Conservation (phyloP, 1,284 basidiomycete species). For the Tetrapyrgos nigripes region DNA sequence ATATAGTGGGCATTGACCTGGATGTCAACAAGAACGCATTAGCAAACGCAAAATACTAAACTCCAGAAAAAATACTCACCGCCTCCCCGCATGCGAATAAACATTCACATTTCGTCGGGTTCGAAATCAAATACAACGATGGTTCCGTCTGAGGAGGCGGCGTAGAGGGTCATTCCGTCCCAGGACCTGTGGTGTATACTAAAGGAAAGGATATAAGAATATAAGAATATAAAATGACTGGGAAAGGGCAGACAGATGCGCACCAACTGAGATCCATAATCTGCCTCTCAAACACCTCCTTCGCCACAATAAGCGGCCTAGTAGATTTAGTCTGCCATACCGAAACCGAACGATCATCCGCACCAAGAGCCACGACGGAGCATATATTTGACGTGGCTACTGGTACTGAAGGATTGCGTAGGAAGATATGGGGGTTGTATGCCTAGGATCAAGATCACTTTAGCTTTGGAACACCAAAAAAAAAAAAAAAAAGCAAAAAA, state of each 20-base stretch:
- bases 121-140: conserved; percentile 90
- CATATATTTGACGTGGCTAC: conserved; percentile 81
- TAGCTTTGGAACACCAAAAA: too few relatives aligned
- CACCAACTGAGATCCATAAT: conserved; percentile 97
- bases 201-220: too few relatives aligned
- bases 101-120: conserved; percentile 78
- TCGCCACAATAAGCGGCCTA: conserved; percentile 89
- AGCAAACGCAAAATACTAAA: conserved; percentile 5
- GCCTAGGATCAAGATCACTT: too few relatives aligned
- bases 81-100: conserved; percentile 82
- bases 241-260: conserved; percentile 35
- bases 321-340: conserved; percentile 94
- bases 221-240: conserved; percentile 1
- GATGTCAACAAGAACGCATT: conserved; percentile 9
- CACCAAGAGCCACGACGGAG: conserved; percentile 89
- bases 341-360: conserved; percentile 88
- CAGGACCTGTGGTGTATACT: too few relatives aligned
- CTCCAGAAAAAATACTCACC: conserved; percentile 62
- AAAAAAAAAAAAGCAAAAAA: too few relatives aligned
- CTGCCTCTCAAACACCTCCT: conserved; percentile 93
- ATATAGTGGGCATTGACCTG: conserved; percentile 78
- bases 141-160: conserved; percentile 95
- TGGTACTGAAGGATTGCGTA: conserved; percentile 71
- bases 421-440: conserved; percentile 93
- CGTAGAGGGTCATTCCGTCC: conserved; percentile 92